Conservation (phyloP, 2,329 filamentous ascomycete species). For the Teratosphaeria epicoccoides region DNA sequence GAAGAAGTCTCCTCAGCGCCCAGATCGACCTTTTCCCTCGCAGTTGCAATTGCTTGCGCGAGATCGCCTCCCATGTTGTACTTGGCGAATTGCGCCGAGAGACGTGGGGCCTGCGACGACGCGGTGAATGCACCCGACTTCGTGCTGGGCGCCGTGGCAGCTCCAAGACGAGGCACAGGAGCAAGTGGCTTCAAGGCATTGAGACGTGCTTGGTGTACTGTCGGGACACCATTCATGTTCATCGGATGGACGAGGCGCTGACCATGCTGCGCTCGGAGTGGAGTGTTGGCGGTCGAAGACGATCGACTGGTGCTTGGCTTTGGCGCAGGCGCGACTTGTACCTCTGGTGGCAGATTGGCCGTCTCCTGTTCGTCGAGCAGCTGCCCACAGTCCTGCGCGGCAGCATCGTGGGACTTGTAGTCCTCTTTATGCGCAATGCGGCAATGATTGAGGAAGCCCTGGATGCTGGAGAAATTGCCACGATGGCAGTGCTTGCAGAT, state of each 20-base stretch:
- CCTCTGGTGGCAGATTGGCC: constrained; percentile 20
- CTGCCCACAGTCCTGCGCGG: constrained; percentile 77
- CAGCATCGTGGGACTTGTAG: constrained; percentile 92
- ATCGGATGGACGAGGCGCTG: constrained; percentile 21
- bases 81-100: constrained; percentile 32
- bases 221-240: constrained; percentile 11
- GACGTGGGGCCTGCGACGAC: constrained; percentile 32
- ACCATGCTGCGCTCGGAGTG: constrained; percentile 8
- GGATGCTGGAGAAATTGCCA: constrained; percentile 88
- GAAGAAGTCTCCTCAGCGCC: constrained; percentile 14
- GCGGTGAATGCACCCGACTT: constrained; percentile 22
- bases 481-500: constrained; percentile 78
- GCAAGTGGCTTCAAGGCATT: constrained; percentile 8
- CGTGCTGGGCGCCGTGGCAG: constrained; percentile 1
- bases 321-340: constrained; percentile 11
- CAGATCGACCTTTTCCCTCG: constrained; percentile 25
- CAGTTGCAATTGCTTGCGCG: constrained; percentile 18
- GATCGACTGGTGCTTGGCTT: constrained; percentile 8
- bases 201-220: constrained; percentile 3
- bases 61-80: constrained; percentile 32
- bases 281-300: constrained; percentile 9
- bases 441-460: constrained; percentile 99
- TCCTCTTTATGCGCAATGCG: constrained; percentile 88
- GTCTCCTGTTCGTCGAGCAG: constrained; percentile 60
- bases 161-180: neutral